Evolutionary conservation across 352 stramenopile species (phyloP), one percentile per base, ranked within the genome.

Genomic region (Globisporangium orthogonon): DNA sequence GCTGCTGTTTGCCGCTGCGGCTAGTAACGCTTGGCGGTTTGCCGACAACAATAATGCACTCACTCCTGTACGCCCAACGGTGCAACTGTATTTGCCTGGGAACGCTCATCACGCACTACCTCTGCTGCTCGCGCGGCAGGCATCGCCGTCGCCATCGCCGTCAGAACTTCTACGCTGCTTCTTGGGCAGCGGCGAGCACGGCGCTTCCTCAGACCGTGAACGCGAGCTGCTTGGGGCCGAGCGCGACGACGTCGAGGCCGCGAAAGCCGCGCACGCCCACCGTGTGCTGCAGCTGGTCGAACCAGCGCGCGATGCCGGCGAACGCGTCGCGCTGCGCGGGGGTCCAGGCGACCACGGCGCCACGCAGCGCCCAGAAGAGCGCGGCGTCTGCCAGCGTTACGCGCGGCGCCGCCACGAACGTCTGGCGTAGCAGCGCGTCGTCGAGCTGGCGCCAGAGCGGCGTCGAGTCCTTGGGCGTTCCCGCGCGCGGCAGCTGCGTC

Each of bases 211-310:
- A 90, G 60, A 74, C 68, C 47, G 77, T 86, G 67, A 90, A 78
- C 54, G 78, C 74, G 65, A 76, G 66, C 60, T 77, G 72, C 53
- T 77, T 70, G 49, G 45, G 61, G 49, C 58, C 52, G 50, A 94
- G 44, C 45, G 79, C 64, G 54, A 94, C 44, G 58, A 94, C 58
- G 35, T 87, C 78, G 45, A 87, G 65, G 62, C 78, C 69, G n/a
- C 67, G 73, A 87, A 94, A 94, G 50, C 84, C 84, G 18, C 75
- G 82, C 50, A 94, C 79, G 61, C 84, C 84, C 48, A 70, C 82
- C 55, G 84, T 91, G 76, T 91, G 81, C 65, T 94, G 84, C 45
- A 94, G 62, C 68, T 94, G 84, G 70, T 94, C 79, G 56, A 94
- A 94, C 84, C 84, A 94, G 66, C 84, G 84, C 62, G 77, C 69